Base-by-base conservation (phyloP, 768 basidiomycete species). In the Suillus brevipes region DNA sequence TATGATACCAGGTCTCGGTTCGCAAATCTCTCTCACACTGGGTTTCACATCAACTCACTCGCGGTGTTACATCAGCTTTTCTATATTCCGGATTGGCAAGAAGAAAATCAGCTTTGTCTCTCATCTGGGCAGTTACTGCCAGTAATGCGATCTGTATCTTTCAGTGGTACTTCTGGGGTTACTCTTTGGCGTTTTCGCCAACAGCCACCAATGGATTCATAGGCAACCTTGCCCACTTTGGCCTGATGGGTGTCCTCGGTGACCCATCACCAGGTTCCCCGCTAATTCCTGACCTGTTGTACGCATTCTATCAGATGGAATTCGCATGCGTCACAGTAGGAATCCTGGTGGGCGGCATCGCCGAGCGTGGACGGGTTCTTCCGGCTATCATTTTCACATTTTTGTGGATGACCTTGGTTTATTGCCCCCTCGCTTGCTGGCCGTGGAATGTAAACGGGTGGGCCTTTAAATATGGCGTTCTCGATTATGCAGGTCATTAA, bases 351-450 rank as follows among this genome's bases (percentile, higher is more conserved):
- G 90, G 90, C 52, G 89, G 91, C 10, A 84, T 93, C 59, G 94
- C 94, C 6, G 95, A 96, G 77, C 90, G 94, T 63, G 92, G 92
- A 2, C 85, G 92, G 56, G 85, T 96, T 42, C 80, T 93, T 6
- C 94, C 94, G 0, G 86, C 89, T 12, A 88, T 95, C 83, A 80
- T 93, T 25, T 87, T 96, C 73, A 84, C 86, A 4, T 95, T 95
- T 77, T 67, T 88, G 62, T 97, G 94, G 95, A 80, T 89, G 73
- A 95, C 94, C 7, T 67, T 95, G 60, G 93, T 95, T 20, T 95
- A 95, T 75, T 93, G 91, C 70, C 93, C 92, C 10, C 82, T 96
- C 65, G 94, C 93, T 38, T 90, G 84, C 74, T 95, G 94, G 92
- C 84, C 85, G 2, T 96, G 94, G 94, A 86, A 86, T 60, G 68